Conservation (phyloP, 768 basidiomycete species). For the Macrolepiota fuliginosa region DNA sequence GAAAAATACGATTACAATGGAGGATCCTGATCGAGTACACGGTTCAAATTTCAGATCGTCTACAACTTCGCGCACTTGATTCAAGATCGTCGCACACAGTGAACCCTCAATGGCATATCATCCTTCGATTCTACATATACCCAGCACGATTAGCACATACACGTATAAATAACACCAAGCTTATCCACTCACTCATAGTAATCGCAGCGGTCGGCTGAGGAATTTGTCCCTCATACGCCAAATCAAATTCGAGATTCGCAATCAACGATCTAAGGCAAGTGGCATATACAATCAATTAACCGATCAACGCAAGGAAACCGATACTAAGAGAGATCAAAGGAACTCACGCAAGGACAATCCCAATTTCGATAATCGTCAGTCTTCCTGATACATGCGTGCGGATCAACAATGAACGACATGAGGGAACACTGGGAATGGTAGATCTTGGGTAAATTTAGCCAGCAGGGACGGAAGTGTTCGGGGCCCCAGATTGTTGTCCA, state of each 20-base stretch:
- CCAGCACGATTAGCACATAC: not conserved
- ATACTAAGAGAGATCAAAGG: too few species aligned
- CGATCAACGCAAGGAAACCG: too few species aligned
- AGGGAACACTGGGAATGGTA: slow-evolving; percentile 35
- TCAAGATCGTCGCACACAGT: slow-evolving; percentile 18
- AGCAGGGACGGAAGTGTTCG: slow-evolving; percentile 47
- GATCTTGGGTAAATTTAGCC: slow-evolving; percentile 36
- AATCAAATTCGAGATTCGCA: slow-evolving; percentile 39
- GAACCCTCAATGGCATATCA: slow-evolving; percentile 33
- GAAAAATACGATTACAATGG: too few species aligned
- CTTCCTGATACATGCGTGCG: slow-evolving; percentile 45
- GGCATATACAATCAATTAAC: too few species aligned
- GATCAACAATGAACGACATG: slow-evolving; percentile 42
- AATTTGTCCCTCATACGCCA: slow-evolving; percentile 35
- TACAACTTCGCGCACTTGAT: too few species aligned
- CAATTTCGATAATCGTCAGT: slow-evolving; percentile 48
- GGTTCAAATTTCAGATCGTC: too few species aligned
- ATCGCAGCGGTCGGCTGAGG: slow-evolving; percentile 27
- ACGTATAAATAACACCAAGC: not conserved
- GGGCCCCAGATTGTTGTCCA: slow-evolving; percentile 49
- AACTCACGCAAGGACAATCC: slow-evolving; percentile 38
- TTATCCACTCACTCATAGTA: slow-evolving; percentile 39
- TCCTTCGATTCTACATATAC: slow-evolving; percentile 30
- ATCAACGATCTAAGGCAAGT: slow-evolving; percentile 29
- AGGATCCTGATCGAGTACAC: too few species aligned